phyloP scores from a whole-genome alignment of 2,329 filamentous ascomycete species.

The Alternaria tenuissima region DNA sequence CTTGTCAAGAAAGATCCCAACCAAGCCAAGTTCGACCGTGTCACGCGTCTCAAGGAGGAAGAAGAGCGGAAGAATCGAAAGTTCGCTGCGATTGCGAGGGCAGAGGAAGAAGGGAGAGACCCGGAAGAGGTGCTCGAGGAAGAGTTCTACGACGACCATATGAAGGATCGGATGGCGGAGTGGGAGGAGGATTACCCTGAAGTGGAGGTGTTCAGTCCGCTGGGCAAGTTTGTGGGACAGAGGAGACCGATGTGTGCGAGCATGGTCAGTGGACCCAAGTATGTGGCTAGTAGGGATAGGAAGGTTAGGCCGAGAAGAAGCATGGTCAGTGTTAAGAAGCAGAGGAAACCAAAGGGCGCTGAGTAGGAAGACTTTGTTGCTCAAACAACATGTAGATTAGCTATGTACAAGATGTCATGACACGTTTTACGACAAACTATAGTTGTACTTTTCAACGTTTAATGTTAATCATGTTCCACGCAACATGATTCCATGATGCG shows the following conservation, averaged over 20 bases:
- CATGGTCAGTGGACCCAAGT: conserved; percentile 65
- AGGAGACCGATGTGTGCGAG: conserved; percentile 76
- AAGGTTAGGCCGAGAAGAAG: conserved; percentile 69
- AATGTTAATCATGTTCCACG: neutral
- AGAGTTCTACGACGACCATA: conserved; percentile 25
- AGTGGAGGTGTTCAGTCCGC: conserved; percentile 84
- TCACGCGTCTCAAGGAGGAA: conserved; percentile 12
- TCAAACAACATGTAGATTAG: neutral
- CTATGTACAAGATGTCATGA: neutral
- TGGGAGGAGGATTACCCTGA: conserved; percentile 63
- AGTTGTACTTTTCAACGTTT: neutral
- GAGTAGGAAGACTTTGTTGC: neutral
- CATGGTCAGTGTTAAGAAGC: conserved; percentile 64
- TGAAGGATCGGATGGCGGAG: conserved; percentile 23
- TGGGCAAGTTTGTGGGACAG: conserved; percentile 78
- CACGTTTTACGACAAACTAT: neutral
- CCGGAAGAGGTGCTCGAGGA: conserved; percentile 45
- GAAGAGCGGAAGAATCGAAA: conserved; percentile 28
- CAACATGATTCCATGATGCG: conserved; percentile 1
- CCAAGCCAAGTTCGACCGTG: conserved; percentile 30
- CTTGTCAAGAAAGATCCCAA: conserved; percentile 58
- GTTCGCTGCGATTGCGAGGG: conserved; percentile 24
- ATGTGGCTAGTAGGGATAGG: conserved; percentile 58
- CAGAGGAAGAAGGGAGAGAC: conserved; percentile 24
- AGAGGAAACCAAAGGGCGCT: conserved; percentile 32